Evolutionary conservation across 176 grass and related monocot genomes (phyloP).

Genomic region (Oryza meridionalis): DNA sequence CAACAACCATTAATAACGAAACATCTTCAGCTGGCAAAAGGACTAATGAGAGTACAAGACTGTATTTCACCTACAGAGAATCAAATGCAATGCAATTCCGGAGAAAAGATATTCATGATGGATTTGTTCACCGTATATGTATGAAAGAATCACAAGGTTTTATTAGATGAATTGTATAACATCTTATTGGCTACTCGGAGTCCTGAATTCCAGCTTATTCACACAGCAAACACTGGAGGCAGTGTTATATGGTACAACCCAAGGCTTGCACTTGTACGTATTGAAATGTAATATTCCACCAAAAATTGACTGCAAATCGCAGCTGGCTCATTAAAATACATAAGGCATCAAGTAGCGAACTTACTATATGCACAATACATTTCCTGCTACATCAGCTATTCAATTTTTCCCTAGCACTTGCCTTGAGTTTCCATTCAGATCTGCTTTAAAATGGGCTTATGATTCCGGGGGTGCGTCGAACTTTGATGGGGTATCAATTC

Average conservation of each 20-base stretch:
- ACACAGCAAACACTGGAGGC: constrained; percentile 36
- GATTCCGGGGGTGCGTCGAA: constrained; percentile 87
- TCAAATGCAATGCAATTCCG: constrained; percentile 7
- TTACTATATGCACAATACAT: constrained; percentile 43
- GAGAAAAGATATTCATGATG: not conserved
- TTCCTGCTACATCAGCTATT: constrained; percentile 8
- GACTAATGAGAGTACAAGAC: not conserved
- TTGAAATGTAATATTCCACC: constrained; percentile 34
- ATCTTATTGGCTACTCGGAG: no score
- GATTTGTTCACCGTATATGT: no score
- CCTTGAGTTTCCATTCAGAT: constrained; percentile 5
- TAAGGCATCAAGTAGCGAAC: constrained; percentile 10
- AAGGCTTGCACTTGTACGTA: not conserved
- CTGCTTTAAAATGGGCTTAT: constrained; percentile 29
- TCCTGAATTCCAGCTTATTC: constrained; percentile 49
- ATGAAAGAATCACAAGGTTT: no score
- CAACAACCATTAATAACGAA: not conserved
- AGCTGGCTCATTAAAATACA: constrained; percentile 32
- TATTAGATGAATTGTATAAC: constrained; percentile 10
- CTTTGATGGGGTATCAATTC: constrained; percentile 83
- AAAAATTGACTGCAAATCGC: not conserved
- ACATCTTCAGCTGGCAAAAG: not conserved
- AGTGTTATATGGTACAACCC: constrained; percentile 33
- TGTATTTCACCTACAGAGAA: not conserved
- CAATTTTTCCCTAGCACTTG: not conserved